Conservation (phyloP, 192 early-diverging fungal species). For the Rhizoclosmatium globosum region DNA sequence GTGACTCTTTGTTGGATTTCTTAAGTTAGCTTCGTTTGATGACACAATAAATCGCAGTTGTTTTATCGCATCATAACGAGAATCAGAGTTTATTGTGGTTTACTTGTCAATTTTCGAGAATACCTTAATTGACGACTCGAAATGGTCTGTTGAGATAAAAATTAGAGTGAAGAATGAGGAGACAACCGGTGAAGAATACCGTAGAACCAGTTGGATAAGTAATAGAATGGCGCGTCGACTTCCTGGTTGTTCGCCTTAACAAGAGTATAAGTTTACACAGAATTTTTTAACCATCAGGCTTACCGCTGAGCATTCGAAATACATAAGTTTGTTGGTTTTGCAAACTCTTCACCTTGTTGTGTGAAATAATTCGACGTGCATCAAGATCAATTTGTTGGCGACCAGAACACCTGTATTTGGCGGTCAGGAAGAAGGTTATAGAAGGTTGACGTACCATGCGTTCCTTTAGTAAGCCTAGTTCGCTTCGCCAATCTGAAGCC, state of each 20-base stretch:
- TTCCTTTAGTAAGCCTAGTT: constrained; percentile 36
- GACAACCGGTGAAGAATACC: constrained; percentile 28
- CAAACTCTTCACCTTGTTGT: constrained; percentile 56
- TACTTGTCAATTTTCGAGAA: constrained; percentile 29
- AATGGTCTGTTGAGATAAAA: constrained; percentile 15
- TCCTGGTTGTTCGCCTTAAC: constrained; percentile 51
- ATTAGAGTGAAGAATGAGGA: not conserved
- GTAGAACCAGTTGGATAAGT: constrained; percentile 48
- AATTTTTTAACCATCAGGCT: constrained; percentile 17
- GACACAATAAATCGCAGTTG: too few relatives aligned
- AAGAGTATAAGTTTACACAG: not conserved
- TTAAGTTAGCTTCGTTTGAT: too few relatives aligned
- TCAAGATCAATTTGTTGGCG: constrained; percentile 56
- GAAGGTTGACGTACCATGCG: constrained; percentile 29
- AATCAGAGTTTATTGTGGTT: too few relatives aligned
- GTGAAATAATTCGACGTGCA: constrained; percentile 43
- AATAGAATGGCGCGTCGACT: constrained; percentile 64
- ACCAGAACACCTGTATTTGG: constrained; percentile 53
- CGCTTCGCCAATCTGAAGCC: constrained; percentile 52
- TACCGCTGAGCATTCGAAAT: constrained; percentile 62
- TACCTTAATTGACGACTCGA: constrained; percentile 13
- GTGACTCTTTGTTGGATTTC: too few relatives aligned
- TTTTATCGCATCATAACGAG: too few relatives aligned
- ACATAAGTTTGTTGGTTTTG: constrained; percentile 46
- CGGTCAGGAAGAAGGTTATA: not conserved